A percentile compares a stretch with the other conserved stretches of the same genome.
These are phyloP conservation scores for Quillaja saponaria DNA, from an alignment of 306 rosid genomes.

Conservation along the genomic window DNA sequence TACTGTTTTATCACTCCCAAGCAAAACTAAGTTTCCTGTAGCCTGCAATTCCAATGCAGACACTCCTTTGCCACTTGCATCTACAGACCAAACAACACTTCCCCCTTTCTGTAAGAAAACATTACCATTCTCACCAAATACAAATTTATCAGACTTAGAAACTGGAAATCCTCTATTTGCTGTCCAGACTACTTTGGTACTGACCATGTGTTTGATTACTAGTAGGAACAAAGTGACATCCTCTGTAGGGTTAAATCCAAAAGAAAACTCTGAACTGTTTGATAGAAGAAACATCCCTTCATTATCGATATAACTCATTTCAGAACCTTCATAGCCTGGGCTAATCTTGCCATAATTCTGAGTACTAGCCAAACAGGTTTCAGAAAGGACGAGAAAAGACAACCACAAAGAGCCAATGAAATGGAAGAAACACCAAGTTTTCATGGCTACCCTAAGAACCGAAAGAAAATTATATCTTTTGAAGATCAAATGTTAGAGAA, in stretches of 20 bases:
- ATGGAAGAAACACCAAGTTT: slow-evolving; percentile 24
- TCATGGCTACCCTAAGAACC: slow-evolving; percentile 44
- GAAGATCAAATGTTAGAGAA: slow-evolving; percentile 6
- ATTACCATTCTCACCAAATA: slow-evolving; percentile 62
- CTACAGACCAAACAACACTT: slow-evolving; percentile 61
- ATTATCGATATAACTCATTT: slow-evolving; percentile 67
- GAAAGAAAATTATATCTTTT: background rate
- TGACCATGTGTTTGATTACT: slow-evolving; percentile 42
- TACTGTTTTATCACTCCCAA: slow-evolving; percentile 37
- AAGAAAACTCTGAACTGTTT: slow-evolving; percentile 38
- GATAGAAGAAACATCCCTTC: slow-evolving; percentile 66
- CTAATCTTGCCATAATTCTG: slow-evolving; percentile 36
- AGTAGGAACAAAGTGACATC: slow-evolving; percentile 59
- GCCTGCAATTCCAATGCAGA: slow-evolving; percentile 63
- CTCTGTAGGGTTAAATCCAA: slow-evolving; percentile 50
- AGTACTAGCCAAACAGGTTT: slow-evolving; percentile 46
- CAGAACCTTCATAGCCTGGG: slow-evolving; percentile 55
- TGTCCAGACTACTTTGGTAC: slow-evolving; percentile 52
- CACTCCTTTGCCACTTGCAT: slow-evolving; percentile 50
- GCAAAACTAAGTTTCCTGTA: slow-evolving; percentile 73
- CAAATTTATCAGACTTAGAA: slow-evolving; percentile 61
- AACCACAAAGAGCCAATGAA: slow-evolving; percentile 30
- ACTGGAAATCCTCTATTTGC: slow-evolving; percentile 73
- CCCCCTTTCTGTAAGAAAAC: slow-evolving; percentile 48
- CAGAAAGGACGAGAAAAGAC: slow-evolving; percentile 23